phyloP scores from a whole-genome alignment of 257 asterid genomes.

The Dorcoceras hygrometricum region DNA sequence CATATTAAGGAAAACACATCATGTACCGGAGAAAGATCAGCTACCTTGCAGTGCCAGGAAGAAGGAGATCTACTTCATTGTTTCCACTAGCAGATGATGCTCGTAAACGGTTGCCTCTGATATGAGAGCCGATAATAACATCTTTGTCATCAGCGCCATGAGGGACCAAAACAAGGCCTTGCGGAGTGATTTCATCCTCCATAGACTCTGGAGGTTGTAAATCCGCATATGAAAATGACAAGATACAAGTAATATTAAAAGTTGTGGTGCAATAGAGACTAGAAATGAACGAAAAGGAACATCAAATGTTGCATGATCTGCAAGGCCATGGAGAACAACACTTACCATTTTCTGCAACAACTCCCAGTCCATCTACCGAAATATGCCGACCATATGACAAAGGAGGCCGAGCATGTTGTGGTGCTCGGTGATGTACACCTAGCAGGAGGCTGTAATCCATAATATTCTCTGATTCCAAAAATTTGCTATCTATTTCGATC shows the following conservation, averaged over 20 bases:
- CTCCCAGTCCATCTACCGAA: constrained; percentile 62
- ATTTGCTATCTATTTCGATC: constrained; percentile 84
- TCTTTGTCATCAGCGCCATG: constrained; percentile 60
- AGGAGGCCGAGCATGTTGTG: constrained; percentile 75
- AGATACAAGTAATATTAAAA: not conserved
- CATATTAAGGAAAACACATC: not conserved
- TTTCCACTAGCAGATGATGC: constrained; percentile 86
- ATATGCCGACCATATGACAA: constrained; percentile 50
- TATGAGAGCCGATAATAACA: constrained; percentile 76
- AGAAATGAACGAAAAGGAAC: not conserved
- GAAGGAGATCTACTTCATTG: constrained; percentile 96
- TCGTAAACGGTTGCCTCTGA: constrained; percentile 85
- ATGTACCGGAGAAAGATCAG: not conserved
- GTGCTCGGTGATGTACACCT: constrained; percentile 95
- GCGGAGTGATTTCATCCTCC: constrained; percentile 90
- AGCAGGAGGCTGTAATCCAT: constrained; percentile 97
- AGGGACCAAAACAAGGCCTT: constrained; percentile 93
- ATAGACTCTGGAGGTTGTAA: constrained; percentile 46
- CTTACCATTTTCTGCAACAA: constrained; percentile 92
- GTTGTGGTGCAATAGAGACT: not conserved
- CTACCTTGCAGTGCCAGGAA: constrained; percentile 97
- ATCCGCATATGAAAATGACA: constrained; percentile 21
- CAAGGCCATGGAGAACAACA: not conserved
- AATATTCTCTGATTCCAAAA: constrained; percentile 86
- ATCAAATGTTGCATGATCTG: not conserved